A percentile compares a stretch with the other conserved stretches of the same genome.
These are phyloP conservation scores for Sugiyamaella floridensis DNA, from an alignment of 805 yeast species.

Conservation along the genomic window DNA sequence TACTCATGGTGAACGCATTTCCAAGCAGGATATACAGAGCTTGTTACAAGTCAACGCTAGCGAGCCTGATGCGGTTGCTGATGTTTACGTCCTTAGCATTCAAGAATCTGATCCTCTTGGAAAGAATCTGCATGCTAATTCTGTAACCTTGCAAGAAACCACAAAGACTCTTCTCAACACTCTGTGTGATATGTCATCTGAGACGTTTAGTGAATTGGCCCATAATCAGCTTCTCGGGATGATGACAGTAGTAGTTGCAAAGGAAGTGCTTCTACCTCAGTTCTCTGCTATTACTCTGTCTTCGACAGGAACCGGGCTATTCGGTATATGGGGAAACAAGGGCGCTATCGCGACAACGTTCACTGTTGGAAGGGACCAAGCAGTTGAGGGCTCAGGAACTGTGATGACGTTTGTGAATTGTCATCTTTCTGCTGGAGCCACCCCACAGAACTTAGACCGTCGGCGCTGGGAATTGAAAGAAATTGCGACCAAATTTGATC, in stretches of 20 bases:
- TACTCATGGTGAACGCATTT: conserved; percentile 24
- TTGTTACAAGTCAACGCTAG: neutral
- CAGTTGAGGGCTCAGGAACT: conserved; percentile 23
- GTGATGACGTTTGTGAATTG: conserved; percentile 39
- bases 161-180: conserved; percentile 20
- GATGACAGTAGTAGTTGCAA: conserved; percentile 41
- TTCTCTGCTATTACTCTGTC: conserved; percentile 35
- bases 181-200: conserved; percentile 14
- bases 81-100: conserved; percentile 37
- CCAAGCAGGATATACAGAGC: conserved; percentile 15
- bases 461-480: conserved; percentile 42
- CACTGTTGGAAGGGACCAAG: conserved; percentile 35
- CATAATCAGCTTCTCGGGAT: conserved; percentile 48
- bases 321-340: conserved; percentile 55
- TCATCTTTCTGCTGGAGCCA: conserved; percentile 50
- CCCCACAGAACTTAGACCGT: conserved; percentile 31
- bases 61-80: conserved; percentile 6
- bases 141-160: conserved; percentile 25
- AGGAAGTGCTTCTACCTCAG: conserved; percentile 30
- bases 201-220: conserved; percentile 33
- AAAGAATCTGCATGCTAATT: conserved; percentile 30
- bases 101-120: conserved; percentile 47
- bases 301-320: conserved; percentile 50
- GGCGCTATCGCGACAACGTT: conserved; percentile 48
- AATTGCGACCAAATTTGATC: conserved; percentile 28